Percentiles rank a stretch among this genome's conserved stretches.
Conservation (phyloP, 345 rosid species). For the Xanthoceras sorbifolium region DNA sequence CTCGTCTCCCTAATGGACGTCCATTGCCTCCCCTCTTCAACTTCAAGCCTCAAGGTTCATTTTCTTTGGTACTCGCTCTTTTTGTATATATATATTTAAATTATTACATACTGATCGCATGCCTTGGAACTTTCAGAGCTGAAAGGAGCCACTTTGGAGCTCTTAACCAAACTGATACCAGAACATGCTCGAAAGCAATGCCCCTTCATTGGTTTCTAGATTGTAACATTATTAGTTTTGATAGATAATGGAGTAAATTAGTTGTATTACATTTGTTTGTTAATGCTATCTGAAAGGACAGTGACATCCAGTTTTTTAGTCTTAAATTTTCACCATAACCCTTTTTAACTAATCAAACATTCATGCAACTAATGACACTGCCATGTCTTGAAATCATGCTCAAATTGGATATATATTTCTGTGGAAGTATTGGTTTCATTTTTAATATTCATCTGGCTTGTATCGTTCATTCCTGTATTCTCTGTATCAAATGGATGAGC, state of each 20-base stretch:
- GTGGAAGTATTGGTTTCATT: neutral
- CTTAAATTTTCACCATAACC: neutral
- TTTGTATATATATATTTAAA: neutral
- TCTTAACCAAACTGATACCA: conserved; percentile 42
- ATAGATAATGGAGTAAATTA: neutral
- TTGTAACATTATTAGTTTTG: neutral
- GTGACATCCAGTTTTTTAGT: neutral
- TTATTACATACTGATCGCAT: neutral
- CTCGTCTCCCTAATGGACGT: conserved; percentile 23
- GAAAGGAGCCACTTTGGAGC: conserved; percentile 49
- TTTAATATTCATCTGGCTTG: neutral
- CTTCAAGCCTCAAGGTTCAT: conserved; percentile 43
- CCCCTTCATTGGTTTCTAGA: conserved; percentile 28
- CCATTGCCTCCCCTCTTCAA: conserved; percentile 28
- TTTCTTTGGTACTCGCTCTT: neutral
- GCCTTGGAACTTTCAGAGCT: conserved; percentile 37
- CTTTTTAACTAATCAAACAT: neutral
- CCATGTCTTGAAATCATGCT: neutral
- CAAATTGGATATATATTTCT: conserved; percentile 5
- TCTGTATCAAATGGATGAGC: no score
- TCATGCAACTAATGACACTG: neutral
- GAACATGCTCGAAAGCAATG: conserved; percentile 48
- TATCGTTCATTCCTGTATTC: no score
- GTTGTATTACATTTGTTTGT: neutral
- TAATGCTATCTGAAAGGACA: neutral